phyloP scores from a whole-genome alignment of 257 asterid species.

The Primulina huaijiensis region DNA sequence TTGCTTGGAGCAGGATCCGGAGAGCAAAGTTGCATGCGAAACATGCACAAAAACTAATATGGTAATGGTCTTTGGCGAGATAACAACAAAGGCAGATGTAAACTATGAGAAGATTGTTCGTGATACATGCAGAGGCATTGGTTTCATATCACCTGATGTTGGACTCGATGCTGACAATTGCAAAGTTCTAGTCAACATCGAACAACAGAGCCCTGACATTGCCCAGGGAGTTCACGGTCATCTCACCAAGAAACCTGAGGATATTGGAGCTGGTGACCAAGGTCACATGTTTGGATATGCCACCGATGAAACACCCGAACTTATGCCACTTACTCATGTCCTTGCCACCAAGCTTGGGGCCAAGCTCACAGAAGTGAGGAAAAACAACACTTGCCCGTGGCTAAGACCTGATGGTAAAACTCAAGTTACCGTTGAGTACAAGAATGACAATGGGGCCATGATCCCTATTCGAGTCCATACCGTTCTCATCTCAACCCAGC shows the following conservation, averaged over 20 bases:
- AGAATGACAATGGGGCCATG: conserved; percentile 76
- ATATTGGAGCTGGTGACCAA: conserved; percentile 94
- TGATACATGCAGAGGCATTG: conserved; percentile 79
- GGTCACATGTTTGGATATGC: conserved; percentile 95
- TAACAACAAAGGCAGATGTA: conserved; percentile 75
- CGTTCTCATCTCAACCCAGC: conserved; percentile 86
- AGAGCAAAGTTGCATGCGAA: conserved; percentile 89
- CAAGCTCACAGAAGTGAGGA: conserved; percentile 85
- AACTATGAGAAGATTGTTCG: conserved; percentile 83
- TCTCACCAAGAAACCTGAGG: conserved; percentile 88
- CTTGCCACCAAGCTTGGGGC: conserved; percentile 93
- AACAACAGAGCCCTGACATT: conserved; percentile 92
- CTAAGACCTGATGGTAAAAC: conserved; percentile 90
- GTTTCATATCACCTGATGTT: conserved; percentile 75
- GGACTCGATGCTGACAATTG: conserved; percentile 96
- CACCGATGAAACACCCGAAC: conserved; percentile 87
- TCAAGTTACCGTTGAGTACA: conserved; percentile 86
- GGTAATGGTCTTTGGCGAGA: conserved; percentile 98
- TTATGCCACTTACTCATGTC: conserved; percentile 91
- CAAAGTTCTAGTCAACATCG: conserved; percentile 91
- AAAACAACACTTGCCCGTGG: conserved; percentile 86
- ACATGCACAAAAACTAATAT: conserved; percentile 87
- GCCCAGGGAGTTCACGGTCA: conserved; percentile 96
- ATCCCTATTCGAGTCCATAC: conserved; percentile 86
- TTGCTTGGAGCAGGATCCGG: conserved; percentile 80